Evolutionary conservation across 2,329 filamentous ascomycete genomes (phyloP).

Genomic region (Colletotrichum sp.): DNA sequence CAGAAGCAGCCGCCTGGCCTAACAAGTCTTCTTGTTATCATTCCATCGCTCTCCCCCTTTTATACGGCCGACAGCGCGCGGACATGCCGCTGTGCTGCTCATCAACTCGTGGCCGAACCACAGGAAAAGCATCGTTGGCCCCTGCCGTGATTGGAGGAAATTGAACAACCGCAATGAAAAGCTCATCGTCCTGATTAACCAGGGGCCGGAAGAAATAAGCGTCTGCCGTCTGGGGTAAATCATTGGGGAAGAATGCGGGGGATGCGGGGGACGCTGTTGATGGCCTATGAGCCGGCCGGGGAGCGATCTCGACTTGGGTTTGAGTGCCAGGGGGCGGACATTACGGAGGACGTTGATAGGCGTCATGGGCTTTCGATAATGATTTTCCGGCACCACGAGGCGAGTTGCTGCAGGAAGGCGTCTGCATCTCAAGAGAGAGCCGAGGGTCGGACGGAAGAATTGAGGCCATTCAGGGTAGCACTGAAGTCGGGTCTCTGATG

Average conservation of each 20-base stretch:
- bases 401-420: neutral
- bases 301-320: neutral
- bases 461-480: neutral
- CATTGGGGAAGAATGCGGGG: conserved; percentile 21
- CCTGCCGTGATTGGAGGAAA: conserved; percentile 15
- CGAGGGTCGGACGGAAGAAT: neutral
- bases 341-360: neutral
- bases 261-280: conserved; percentile 5
- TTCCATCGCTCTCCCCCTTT: neutral
- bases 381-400: neutral
- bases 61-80: conserved; percentile 2
- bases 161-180: neutral
- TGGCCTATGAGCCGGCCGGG: neutral
- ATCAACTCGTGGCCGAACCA: neutral
- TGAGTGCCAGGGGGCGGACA: neutral
- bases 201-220: neutral
- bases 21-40: neutral
- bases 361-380: neutral
- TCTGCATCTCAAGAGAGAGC: neutral
- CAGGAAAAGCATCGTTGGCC: neutral
- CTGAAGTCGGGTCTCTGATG: neutral
- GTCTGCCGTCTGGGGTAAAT: neutral
- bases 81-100: neutral
- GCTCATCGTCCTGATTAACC: neutral
- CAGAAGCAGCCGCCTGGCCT: neutral